phyloP scores from a whole-genome alignment of 208 protist genomes.

The Acanthamoeba lenticulata region DNA sequence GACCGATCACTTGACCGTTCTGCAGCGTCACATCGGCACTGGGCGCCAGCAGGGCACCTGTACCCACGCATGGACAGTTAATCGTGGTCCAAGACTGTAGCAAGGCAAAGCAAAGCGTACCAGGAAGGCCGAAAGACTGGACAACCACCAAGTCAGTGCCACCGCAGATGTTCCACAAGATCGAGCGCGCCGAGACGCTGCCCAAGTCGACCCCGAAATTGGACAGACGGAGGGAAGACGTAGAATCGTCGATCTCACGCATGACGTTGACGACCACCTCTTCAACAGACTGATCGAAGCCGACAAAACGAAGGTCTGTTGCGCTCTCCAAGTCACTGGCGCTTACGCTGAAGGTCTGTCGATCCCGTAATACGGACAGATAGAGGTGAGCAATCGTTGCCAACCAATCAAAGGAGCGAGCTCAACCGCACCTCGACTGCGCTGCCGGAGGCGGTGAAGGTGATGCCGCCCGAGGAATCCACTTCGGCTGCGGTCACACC shows the following conservation, averaged over 20 bases:
- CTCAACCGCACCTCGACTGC: neutral
- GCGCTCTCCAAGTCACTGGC: neutral
- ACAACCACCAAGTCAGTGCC: slow-evolving; percentile 2
- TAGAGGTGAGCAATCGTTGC: neutral
- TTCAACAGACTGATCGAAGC: neutral
- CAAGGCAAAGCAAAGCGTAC: neutral
- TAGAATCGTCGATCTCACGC: neutral
- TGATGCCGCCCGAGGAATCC: neutral
- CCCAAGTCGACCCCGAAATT: slow-evolving; percentile 10
- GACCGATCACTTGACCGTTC: neutral
- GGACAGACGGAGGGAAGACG: neutral
- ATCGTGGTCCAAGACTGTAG: neutral
- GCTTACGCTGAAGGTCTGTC: neutral
- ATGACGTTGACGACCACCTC: slow-evolving; percentile 48
- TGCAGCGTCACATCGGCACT: slow-evolving; percentile 9
- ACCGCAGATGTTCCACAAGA: slow-evolving; percentile 57
- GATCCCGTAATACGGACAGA: neutral
- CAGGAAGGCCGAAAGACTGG: neutral
- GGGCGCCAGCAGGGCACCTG: neutral
- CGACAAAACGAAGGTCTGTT: neutral
- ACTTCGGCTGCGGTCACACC: neutral
- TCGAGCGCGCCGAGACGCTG: neutral
- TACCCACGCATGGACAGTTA: neutral
- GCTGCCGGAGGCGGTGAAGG: neutral
- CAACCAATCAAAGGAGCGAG: neutral